Evolutionary conservation across 257 asterid species (phyloP).

Genomic region (Solanum habrochaites): DNA sequence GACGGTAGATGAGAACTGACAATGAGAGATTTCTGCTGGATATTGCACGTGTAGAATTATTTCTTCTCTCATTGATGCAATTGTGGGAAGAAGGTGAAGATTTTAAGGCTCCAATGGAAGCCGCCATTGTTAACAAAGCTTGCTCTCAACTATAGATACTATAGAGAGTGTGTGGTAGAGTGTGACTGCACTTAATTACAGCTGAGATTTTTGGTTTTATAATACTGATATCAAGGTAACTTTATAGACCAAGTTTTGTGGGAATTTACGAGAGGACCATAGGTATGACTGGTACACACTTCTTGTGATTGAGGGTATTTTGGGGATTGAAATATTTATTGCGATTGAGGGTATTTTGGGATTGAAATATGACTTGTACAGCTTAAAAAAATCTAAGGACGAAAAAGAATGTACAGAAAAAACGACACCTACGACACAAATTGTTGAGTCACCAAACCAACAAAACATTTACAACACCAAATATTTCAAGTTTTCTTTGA

Average conservation of each 20-base stretch:
- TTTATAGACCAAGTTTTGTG: neutral
- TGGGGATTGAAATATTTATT: neutral
- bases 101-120: constrained; percentile 7
- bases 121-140: constrained; percentile 25
- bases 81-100: neutral
- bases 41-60: constrained; percentile 14
- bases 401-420: no score
- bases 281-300: neutral
- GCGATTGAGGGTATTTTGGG: constrained; percentile 2
- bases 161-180: neutral
- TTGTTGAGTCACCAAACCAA: no score
- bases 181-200: neutral
- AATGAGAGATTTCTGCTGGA: constrained; percentile 41
- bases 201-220: neutral
- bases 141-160: neutral
- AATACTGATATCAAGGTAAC: neutral
- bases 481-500: no score
- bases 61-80: neutral
- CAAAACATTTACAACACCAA: no score
- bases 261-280: neutral
- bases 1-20: constrained; percentile 34
- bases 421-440: no score
- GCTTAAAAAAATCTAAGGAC: neutral
- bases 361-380: neutral
- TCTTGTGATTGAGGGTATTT: neutral